phyloP scores from a whole-genome alignment of 768 basidiomycete genomes.

The Kwoniella dendrophila region DNA sequence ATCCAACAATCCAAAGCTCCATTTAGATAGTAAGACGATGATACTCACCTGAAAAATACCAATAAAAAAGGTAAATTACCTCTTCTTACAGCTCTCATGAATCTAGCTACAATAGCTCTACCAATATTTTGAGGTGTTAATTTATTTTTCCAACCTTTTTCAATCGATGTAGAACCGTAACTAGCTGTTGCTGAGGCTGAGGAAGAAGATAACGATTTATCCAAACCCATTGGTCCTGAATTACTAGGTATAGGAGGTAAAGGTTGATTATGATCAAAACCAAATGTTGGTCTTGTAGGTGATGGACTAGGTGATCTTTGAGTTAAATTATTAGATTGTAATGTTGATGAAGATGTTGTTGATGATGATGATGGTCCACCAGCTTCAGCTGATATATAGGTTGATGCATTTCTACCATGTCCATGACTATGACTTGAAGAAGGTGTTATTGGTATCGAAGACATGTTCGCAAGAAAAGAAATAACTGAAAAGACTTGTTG shows the following conservation, averaged over 20 bases:
- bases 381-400: too few species aligned
- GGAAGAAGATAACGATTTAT: not conserved
- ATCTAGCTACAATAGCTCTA: slow-evolving; percentile 37
- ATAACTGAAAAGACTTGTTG: too few species aligned
- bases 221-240: slow-evolving; percentile 5
- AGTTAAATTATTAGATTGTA: not conserved
- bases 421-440: too few species aligned
- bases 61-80: slow-evolving; percentile 53
- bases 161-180: not conserved
- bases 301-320: slow-evolving; percentile 20
- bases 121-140: slow-evolving; percentile 29
- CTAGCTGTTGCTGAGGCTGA: not conserved
- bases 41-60: slow-evolving; percentile 51
- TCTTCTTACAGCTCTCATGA: slow-evolving; percentile 37
- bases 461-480: too few species aligned
- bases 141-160: not conserved
- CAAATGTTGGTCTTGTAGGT: slow-evolving; percentile 22
- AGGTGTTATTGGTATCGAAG: too few species aligned
- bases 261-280: slow-evolving; percentile 5
- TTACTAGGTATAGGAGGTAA: not conserved
- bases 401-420: too few species aligned
- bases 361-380: not conserved
- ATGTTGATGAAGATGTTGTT: not conserved
- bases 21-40: too few species aligned
- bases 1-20: not conserved